Evolutionary conservation across 495 filamentous ascomycete genomes (phyloP), one percentile per base, ranked within the genome.

Genomic region (Neohortaea acidophila): DNA sequence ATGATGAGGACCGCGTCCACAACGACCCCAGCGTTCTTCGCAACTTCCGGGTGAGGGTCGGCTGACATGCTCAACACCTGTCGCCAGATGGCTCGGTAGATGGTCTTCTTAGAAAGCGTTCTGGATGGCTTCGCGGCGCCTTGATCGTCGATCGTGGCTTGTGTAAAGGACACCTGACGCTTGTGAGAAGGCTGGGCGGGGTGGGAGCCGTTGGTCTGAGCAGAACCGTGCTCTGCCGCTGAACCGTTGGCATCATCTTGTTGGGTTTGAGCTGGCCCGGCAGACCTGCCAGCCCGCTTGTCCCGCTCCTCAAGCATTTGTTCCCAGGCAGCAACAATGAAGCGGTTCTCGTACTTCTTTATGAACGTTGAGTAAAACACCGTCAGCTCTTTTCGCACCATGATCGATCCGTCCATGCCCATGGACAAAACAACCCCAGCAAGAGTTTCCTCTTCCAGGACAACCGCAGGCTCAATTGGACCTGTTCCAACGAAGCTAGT

Each of bases 321-420:
- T 50, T 96, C 89, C 51, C 80, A 94, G 5, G 91, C 87, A 8
- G 81, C 77, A 15, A 96, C 85, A 33, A 91, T 48, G 49, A 99
- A 91, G 48, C 89, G 89, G 54, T 75, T 81, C 62, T 93, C 79
- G 51, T 94, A 94, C 22, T 87, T 75, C 42, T 79, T 71, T 23
- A 94, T 79, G 44, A 94, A 94, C 8, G 78, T 76, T 0, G 87
- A 94, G 49, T 93, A 82, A 65, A 94, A 96, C 25, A 94, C 79
- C 2, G 94, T 61, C 9, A 96, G 63, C 49, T 99, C 89, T 52
- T 83, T 92, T 12, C 89, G 73, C 17, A 99, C 89, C 56, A 94
- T 75, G 21, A 81, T 82, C 51, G 81, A 92, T 11, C 85, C 86
- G 60, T 99, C 89, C 4, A 80, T 76, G 17, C 81, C 72, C 77